Conservation (phyloP, 208 protist species). For the Trypanosoma melophagium region DNA sequence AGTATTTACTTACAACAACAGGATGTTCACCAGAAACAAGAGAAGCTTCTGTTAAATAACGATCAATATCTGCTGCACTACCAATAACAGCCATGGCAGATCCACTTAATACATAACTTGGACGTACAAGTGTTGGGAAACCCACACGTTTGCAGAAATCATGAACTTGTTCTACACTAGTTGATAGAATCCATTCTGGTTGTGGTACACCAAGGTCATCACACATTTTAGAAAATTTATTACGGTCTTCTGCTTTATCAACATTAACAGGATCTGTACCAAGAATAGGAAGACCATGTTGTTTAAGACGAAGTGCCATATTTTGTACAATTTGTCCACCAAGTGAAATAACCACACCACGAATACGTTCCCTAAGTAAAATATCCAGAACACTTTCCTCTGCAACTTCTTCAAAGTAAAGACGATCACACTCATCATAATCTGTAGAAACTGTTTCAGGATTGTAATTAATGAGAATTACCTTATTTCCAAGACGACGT, state of each 20-base stretch:
- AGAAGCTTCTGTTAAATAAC: slow-evolving; percentile 92
- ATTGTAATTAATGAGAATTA: slow-evolving; percentile 99
- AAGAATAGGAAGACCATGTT: slow-evolving; percentile 90
- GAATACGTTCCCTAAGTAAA: slow-evolving; percentile 90
- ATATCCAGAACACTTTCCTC: slow-evolving; percentile 97
- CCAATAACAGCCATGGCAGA: slow-evolving; percentile 97
- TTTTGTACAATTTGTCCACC: slow-evolving; percentile 99
- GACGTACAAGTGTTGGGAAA: slow-evolving; percentile 95
- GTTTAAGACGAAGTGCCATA: slow-evolving; percentile 94
- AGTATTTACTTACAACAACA: slow-evolving; percentile 98
- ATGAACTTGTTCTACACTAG: slow-evolving; percentile 86
- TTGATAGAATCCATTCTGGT: slow-evolving; percentile 95
- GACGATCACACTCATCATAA: slow-evolving; percentile 96
- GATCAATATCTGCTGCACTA: slow-evolving; percentile 88
- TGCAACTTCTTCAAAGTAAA: slow-evolving; percentile 99
- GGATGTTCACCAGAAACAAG: slow-evolving; percentile 89
- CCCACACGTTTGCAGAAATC: slow-evolving; percentile 90
- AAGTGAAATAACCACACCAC: slow-evolving; percentile 95
- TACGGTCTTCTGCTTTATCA: slow-evolving; percentile 96
- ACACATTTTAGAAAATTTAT: slow-evolving; percentile 94
- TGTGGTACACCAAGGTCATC: slow-evolving; percentile 95
- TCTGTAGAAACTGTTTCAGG: slow-evolving; percentile 98
- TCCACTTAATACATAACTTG: slow-evolving; percentile 97
- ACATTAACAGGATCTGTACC: slow-evolving; percentile 96
- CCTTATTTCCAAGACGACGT: slow-evolving; percentile 89